These are phyloP conservation scores for Apiotrichum mycotoxinovorans DNA, from an alignment of 1,284 basidiomycete genomes.

Conservation along the genomic window DNA sequence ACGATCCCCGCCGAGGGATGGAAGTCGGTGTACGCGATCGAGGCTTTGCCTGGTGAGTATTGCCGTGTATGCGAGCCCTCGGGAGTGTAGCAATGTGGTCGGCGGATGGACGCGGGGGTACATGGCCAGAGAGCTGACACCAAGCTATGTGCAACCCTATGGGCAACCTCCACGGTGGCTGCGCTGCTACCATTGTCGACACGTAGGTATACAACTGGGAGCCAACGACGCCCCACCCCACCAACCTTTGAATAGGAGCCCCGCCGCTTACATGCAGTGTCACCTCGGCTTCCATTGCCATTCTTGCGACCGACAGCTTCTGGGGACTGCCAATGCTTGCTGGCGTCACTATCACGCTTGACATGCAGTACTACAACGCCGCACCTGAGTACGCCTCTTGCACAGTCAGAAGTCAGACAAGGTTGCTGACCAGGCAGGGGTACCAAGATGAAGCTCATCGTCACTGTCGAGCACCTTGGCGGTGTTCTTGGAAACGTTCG, in stretches of 20 bases:
- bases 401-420: too few relatives aligned
- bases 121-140: not conserved
- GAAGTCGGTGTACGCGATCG: not conserved
- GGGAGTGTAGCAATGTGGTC: not conserved
- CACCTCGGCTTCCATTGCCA: not conserved
- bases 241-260: too few relatives aligned
- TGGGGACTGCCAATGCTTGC: slow-evolving; percentile 36
- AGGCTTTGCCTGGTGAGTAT: not conserved
- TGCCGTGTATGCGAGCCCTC: not conserved
- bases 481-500: slow-evolving; percentile 1
- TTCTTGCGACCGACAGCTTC: slow-evolving; percentile 29
- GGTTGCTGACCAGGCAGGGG: not conserved
- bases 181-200: slow-evolving; percentile 32
- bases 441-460: not conserved
- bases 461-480: slow-evolving; percentile 1
- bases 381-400: not conserved
- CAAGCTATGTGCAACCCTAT: slow-evolving; percentile 3
- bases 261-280: not conserved
- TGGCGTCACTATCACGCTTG: slow-evolving; percentile 31
- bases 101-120: too few relatives aligned
- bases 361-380: slow-evolving; percentile 32
- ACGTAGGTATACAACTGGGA: slow-evolving; percentile 19
- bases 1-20: slow-evolving; percentile 3
- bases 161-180: slow-evolving; percentile 34
- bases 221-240: too few relatives aligned